phyloP scores from a whole-genome alignment of 108 stramenopile species.

The Skeletonema tropicum region DNA sequence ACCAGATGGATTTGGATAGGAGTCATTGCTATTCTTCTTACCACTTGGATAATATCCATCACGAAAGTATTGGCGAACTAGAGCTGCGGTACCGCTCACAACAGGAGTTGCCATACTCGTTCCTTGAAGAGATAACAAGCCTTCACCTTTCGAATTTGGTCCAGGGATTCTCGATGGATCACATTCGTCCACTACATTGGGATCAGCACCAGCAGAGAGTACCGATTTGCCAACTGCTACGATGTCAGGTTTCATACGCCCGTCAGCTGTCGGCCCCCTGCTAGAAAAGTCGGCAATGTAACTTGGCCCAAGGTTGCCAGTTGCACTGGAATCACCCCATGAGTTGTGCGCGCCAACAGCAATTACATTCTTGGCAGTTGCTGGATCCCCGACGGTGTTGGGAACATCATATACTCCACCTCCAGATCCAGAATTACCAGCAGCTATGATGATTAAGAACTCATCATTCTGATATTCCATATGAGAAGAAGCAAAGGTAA shows the following conservation, averaged over 20 bases:
- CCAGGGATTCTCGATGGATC: slow-evolving; percentile 20
- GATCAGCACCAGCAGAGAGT: slow-evolving; percentile 60
- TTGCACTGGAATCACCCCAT: slow-evolving; percentile 1
- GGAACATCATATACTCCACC: slow-evolving; percentile 16
- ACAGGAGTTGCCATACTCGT: slow-evolving; percentile 72
- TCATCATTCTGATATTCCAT: slow-evolving; percentile 34
- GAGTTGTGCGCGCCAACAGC: slow-evolving; percentile 32
- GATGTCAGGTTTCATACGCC: slow-evolving; percentile 48
- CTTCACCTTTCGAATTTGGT: slow-evolving; percentile 6
- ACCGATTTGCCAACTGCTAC: slow-evolving; percentile 33
- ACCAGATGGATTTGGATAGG: slow-evolving; percentile 49
- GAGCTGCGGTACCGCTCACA: slow-evolving; percentile 59
- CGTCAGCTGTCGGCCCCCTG: slow-evolving; percentile 43
- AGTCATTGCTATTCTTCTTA: slow-evolving; percentile 10
- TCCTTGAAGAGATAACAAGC: slow-evolving; percentile 35
- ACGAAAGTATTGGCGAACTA: slow-evolving; percentile 70
- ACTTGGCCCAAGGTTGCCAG: slow-evolving; percentile 23
- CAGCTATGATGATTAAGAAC: slow-evolving; percentile 40
- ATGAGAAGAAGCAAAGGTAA: background rate
- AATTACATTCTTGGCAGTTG: slow-evolving; percentile 44
- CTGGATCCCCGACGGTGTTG: slow-evolving; percentile 43
- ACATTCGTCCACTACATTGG: slow-evolving; percentile 25
- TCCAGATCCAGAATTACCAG: slow-evolving; percentile 20
- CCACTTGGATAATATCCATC: slow-evolving; percentile 63
- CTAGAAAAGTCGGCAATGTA: slow-evolving; percentile 45